Base-by-base conservation (phyloP, 371 early-diverging fungal genomes). In the Mortierella sp. region DNA sequence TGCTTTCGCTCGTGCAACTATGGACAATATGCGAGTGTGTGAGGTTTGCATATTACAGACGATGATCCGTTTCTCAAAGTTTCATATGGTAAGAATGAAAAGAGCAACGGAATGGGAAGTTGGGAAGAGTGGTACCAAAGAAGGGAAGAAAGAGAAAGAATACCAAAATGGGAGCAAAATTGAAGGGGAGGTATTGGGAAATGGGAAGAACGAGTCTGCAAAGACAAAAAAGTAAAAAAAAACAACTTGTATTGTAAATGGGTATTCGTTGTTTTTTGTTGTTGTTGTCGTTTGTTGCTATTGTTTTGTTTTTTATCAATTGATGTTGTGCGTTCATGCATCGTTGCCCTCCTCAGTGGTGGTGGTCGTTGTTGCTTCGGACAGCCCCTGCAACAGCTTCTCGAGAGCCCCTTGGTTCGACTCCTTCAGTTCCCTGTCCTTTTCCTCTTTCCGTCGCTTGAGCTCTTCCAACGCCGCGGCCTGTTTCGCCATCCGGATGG, bases 381-480 rank as follows among this genome's bases (percentile, higher is more conserved):
- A 64, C 34, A 80, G 31, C 3, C 81, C 81, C 24, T 71, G 40
- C n/a, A 81, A 67, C 67, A 81, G 39, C 16, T 71, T 58, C 5
- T 77, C 44, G 16, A 81, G 61, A 5, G 81, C 64, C 16, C 40
- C 68, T 63, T 70, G 66, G 67, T 76, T 80, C 3, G 69, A 37
- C 10, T 68, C 64, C 41, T 74, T 77, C 29, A 81, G n/a, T 14
- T 67, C 68, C 19, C 43, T 55, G 10, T 80, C 50, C 44, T 73
- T 47, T 19, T 80, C 65, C 45, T 63, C 48, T 48, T 74, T 71
- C 37, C 44, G 64, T 43, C 66, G 53, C 45, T 44, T 67, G 37
- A 75, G 75, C 19, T 75, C 80, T 39, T 79, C 72, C 2, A 75
- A 55, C 0, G 76, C 73, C 2, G 71, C 76, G 10, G 76, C 73